Base-by-base conservation (phyloP, 129 eudicot genomes). In the Sambucus nigra region DNA sequence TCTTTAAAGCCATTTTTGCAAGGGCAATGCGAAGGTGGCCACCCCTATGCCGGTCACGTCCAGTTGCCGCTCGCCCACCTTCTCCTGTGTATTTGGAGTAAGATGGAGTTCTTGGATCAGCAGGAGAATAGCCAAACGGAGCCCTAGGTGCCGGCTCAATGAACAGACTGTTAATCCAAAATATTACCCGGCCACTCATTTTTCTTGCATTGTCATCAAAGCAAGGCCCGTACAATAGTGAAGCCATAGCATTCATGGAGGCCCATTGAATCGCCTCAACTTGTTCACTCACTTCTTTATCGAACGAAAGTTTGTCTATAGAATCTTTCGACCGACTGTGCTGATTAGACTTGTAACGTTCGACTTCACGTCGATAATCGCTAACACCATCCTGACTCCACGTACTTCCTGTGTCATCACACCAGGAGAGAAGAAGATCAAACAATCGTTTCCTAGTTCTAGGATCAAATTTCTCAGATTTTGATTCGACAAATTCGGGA, bases 101-200 rank as follows among this genome's bases (percentile, higher is more conserved):
- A 20, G 99, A 91, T 21, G 99, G 99, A n/a, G 99, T 91, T 65
- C 99, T 72, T 47, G 99, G 99, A 82, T 91, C 99, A 27, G 94
- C 95, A 0, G 99, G 99, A 19, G 95, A 91, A 68, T 81, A 69
- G 35, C 99, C 99, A 66, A 91, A 91, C n/a, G 95, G 94, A 39
- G 84, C 95, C 73, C 95, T 79, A 4, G 99, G 89, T 44, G 99
- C 86, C 20, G 95, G 94, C 70, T 91, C 99, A 57, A 85, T 82
- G 67, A 91, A 91, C 44, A 91, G 71, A 74, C 99, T 82, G 52
- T 91, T 91, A 61, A 91, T 91, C 99, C 99, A 91, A 38, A 94
- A 85, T 72, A 91, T 91, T 35, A 91, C 99, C 3, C 95, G 69
- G 15, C 99, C 99, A 65, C 95, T 80, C 99, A 91, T 91, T 78